Conservation (phyloP, 352 stramenopile genomes). For the Phytophthora pistaciae region DNA sequence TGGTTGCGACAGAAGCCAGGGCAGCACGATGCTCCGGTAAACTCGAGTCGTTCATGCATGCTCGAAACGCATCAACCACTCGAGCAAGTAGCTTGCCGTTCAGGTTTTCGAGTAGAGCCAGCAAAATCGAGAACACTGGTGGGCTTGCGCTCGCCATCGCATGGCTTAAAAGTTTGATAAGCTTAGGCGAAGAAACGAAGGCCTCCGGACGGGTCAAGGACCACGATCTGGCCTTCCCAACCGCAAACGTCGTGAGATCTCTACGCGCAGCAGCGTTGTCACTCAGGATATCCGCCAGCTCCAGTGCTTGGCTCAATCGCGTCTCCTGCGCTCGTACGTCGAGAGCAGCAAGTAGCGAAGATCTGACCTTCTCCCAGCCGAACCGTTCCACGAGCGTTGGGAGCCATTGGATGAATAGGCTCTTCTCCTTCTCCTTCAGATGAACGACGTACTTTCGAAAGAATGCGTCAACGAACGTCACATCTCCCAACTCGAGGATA, state of each 20-base stretch:
- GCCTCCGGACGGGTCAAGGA: neutral
- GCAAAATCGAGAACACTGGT: conserved; percentile 2
- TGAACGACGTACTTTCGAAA: conserved; percentile 8
- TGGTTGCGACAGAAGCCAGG: neutral
- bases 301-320: conserved; percentile 9
- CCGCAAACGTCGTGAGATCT: conserved; percentile 1
- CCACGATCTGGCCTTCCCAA: conserved; percentile 1
- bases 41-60: neutral
- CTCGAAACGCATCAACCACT: conserved; percentile 9
- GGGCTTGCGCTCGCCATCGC: conserved; percentile 2
- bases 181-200: conserved; percentile 1
- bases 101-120: neutral
- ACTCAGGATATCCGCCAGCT: conserved; percentile 5
- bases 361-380: conserved; percentile 1
- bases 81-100: neutral
- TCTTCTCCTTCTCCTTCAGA: conserved; percentile 10
- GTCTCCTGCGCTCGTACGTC: conserved; percentile 1
- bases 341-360: neutral
- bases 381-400: conserved; percentile 2
- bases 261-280: neutral
- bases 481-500: conserved; percentile 1
- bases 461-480: neutral
- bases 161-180: conserved; percentile 3
- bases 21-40: neutral
- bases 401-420: conserved; percentile 5